These are phyloP conservation scores for Plasmodium gonderi DNA, from an alignment of 169 alveolate genomes.

Conservation along the genomic window DNA sequence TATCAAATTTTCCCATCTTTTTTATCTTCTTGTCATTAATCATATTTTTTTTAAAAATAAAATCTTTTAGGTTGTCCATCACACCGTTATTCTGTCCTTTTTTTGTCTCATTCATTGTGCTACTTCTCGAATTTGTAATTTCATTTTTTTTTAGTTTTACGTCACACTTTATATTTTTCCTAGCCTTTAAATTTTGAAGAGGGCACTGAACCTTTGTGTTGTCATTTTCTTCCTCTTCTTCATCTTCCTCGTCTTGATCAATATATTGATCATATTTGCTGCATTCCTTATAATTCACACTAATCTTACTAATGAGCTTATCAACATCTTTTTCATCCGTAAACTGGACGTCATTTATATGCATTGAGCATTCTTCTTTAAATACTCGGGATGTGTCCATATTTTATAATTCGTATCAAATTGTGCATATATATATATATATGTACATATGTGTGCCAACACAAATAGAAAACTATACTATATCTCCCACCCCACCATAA, in stretches of 20 bases:
- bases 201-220: background rate
- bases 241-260: conserved; percentile 15
- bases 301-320: conserved; percentile 68
- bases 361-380: background rate
- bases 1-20: background rate
- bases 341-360: conserved; percentile 23
- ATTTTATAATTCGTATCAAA: background rate
- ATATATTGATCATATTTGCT: conserved; percentile 48
- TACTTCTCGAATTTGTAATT: background rate
- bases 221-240: conserved; percentile 45
- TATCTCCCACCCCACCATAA: too few relatives aligned
- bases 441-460: background rate
- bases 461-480: background rate
- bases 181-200: background rate
- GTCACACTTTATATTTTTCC: background rate
- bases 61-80: conserved; percentile 25
- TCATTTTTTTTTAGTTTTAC: background rate
- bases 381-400: background rate
- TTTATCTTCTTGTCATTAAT: background rate
- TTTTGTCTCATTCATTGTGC: background rate
- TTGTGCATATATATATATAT: too few relatives aligned
- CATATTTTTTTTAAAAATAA: conserved; percentile 12
- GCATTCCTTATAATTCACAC: conserved; percentile 56
- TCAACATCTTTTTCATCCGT: conserved; percentile 62
- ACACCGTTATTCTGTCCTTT: background rate